Base-by-base conservation (phyloP, 352 stramenopile genomes). In the Halophytophthora batemanensis region DNA sequence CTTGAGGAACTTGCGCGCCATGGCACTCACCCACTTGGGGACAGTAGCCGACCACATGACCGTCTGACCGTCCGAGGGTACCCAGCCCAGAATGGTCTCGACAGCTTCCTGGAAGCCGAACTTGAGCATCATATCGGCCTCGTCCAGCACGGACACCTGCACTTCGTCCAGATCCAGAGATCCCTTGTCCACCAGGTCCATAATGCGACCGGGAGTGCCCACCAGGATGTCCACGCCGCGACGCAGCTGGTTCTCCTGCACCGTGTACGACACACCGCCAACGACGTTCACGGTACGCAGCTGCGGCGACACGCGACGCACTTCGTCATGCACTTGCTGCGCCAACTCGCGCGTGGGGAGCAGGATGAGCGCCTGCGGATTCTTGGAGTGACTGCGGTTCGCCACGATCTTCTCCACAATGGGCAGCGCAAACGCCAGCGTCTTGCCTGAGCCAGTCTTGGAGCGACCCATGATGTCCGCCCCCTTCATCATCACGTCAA, bases 371-470 rank as follows among this genome's bases (percentile, higher is more conserved):
- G 98, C 97, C 36, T 83, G 86, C 15, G 96, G 93, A 14, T 74
- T 73, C 19, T 85, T 77, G 35, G 84, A 83, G 45, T 76, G 73
- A 22, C 77, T 56, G 3, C 85, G 75, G 52, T 96, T 86, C 42
- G 84, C 84, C 6, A 96, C 56, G 42, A 99, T 60, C 37, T 93
- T 67, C 58, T 98, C 90, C 36, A 99, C 82, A 15, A 98, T 75
- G 3, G 97, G 97, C 34, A 99, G 77, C 7, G 94, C 96, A 73
- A 99, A 99, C 31, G 97, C 97, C 11, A 99, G 76, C 17, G 97
- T 99, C 82, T 99, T 99, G 47, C 97, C 97, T 60, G 98, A 98
- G 55, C 97, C 97, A 2, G 96, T 99, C 22, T 94, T 90, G 8
- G 93, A 96, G 45, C 96, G 87, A 14, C 96, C 97, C 69, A 99